Evolutionary conservation across 225 moss, liverwort and hornwort species (phyloP).

Genomic region (Neckera pumila): DNA sequence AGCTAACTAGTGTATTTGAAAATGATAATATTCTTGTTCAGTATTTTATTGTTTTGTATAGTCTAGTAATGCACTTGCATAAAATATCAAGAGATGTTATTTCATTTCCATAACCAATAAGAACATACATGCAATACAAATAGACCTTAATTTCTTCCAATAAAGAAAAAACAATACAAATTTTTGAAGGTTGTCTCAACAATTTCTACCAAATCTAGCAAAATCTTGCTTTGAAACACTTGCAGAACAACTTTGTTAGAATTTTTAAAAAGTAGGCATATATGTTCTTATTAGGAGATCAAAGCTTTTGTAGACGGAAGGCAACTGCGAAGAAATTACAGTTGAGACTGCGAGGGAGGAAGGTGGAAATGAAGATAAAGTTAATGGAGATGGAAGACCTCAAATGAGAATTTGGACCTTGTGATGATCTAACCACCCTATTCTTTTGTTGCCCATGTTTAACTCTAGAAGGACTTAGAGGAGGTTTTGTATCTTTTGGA

Average conservation of each 20-base stretch:
- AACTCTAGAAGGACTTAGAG: not conserved
- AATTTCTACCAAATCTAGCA: not conserved
- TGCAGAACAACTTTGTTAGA: too few species aligned
- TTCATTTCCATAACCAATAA: too few species aligned
- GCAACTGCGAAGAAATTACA: not conserved
- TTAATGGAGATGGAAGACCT: not conserved
- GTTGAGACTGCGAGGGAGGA: not conserved
- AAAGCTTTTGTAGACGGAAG: too few species aligned
- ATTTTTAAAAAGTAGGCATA: too few species aligned
- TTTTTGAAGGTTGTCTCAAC: not conserved
- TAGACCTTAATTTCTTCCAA: not conserved
- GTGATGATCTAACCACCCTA: not conserved
- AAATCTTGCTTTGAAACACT: not conserved
- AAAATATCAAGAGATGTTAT: too few species aligned
- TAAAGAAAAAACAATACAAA: not conserved
- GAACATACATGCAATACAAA: not conserved
- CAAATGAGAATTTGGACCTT: not conserved
- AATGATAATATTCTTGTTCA: too few species aligned
- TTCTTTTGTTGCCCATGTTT: not conserved
- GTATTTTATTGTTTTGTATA: too few species aligned
- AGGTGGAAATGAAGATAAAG: not conserved
- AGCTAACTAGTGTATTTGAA: too few species aligned
- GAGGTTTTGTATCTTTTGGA: fast-evolving
- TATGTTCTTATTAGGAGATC: too few species aligned
- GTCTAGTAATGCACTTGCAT: too few species aligned